Conservation (phyloP, 257 asterid species). For the Ophiorrhiza pumila region DNA sequence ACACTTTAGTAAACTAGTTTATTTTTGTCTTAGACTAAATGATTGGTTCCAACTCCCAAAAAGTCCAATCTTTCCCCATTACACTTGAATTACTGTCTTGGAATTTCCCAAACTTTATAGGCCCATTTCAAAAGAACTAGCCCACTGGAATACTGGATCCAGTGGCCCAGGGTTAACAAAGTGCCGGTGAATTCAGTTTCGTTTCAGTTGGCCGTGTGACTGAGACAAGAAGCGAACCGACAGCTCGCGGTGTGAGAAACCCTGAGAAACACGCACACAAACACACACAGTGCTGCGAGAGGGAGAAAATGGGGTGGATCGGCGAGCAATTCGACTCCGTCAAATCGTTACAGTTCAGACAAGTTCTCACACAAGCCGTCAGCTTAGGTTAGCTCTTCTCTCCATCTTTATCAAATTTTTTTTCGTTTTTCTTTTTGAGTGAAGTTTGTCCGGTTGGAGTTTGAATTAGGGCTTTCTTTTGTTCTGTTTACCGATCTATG, state of each 20-base stretch:
- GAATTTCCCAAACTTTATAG: no score
- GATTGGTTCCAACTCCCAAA: no score
- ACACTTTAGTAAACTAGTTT: no score
- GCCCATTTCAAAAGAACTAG: not conserved
- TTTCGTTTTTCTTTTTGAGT: not conserved
- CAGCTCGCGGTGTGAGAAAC: not conserved
- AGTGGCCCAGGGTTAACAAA: no score
- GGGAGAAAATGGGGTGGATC: conserved; percentile 78
- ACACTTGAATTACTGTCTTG: no score
- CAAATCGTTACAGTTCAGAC: conserved; percentile 81
- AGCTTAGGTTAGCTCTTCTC: conserved; percentile 63
- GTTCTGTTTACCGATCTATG: not conserved
- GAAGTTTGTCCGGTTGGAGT: not conserved
- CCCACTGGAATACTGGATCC: no score
- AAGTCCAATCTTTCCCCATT: no score
- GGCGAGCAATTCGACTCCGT: conserved; percentile 91
- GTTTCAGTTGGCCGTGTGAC: no score
- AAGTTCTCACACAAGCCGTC: conserved; percentile 72
- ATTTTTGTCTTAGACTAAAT: no score
- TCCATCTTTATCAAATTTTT: not conserved
- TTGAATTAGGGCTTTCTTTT: conserved; percentile 7
- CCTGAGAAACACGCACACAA: not conserved
- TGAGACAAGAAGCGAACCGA: conserved; percentile 6
- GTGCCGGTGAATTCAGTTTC: not conserved
- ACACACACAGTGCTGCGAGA: not conserved